Base-by-base conservation (phyloP, 2,329 filamentous ascomycete species). In the Bimuria novae-zelandiae region DNA sequence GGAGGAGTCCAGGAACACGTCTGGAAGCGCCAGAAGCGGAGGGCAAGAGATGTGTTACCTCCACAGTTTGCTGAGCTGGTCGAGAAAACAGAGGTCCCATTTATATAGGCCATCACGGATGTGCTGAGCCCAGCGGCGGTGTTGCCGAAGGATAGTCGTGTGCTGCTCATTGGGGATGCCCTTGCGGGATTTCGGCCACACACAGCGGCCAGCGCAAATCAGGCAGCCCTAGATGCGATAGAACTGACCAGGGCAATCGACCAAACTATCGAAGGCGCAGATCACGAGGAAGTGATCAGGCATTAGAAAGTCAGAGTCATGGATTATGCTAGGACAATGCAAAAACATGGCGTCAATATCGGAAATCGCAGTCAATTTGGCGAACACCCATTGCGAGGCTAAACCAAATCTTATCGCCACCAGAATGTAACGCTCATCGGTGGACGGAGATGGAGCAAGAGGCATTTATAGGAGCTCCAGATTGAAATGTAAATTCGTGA, bases 101-200 rank as follows among this genome's bases (percentile, higher is more conserved):
- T 54, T 19, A 30, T 54, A 12, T 40, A 46, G 25, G 46, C 35
- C 10, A 46, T 54, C 16, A 54, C 40, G 3, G 45, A 50, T 48
- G 71, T 74, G 1, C 63, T 78, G 6, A 67, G 69, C 25, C 64
- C 67, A 0, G 48, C 63, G 14, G 73, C 75, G 17, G 65, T 61
- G 30, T 79, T 77, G 47, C 64, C 70, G 16, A 19, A 7, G 11
- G 65, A 70, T 30, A 77, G 76, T 1, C 74, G 70, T 14, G 67
- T 80, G 2, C 49, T 80, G n/a, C 58, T 81, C 7, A 72, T 80
- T 1, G 79, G 79, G 0, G 79, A 82, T 60, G 75, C 79, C 0
- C 59, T 80, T 16, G 73, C 77, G 0, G 72, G 76, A 1, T 77
- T 80, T 25, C 59, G 79, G 30, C 78, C 79, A 4, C 78, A 81